Evolutionary conservation across 768 basidiomycete species (phyloP), one percentile per base, ranked within the genome.

Genomic region (Tricholoma sp.): DNA sequence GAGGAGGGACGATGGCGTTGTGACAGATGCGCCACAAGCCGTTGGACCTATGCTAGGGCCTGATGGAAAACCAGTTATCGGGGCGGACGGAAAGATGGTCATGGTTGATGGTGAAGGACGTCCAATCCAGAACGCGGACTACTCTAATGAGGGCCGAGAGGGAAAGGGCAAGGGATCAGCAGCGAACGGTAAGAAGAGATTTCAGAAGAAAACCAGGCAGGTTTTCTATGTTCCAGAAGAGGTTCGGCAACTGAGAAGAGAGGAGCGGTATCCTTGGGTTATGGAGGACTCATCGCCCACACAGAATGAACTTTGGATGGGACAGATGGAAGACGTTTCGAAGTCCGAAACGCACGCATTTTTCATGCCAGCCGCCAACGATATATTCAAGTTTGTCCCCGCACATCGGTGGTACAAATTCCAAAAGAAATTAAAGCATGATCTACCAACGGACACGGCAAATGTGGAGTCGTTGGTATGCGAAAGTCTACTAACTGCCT

Each of bases 381-480:
- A 91, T 57, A 79, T 86, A 37, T 94, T 95, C 79, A 86, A 90
- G 66, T 92, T 94, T 71, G 87, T 95, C 10, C 88, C 91, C 12
- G 84, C 90, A 5, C 84, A 91, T 68, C 80, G 92, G 45, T 94
- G 90, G 89, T 95, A 94, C 78, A 92, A 91, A 71, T 94, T 94
- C 68, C 90, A 90, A 73, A 92, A 91, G 77, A 85, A 85, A 63
- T 79, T 89, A 43, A 87, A 85, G 64, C 84, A 91, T 64, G 80
- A 83, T 65, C 74, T 90, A 14, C 86, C 85, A 45, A 81, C 82
- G 39, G 77, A 77, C 78, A 71, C 88, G 76, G 73, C 84, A 76
- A 73, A 87, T 76, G 64, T 91, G 81, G 80, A 84, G 77, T 65
- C 74, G 79, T 71, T 90, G 83, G 81, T 73, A 76, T 32, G 69